These are phyloP conservation scores for Zygnema cylindricum DNA, from an alignment of 139 green algal genomes.

Conservation along the genomic window DNA sequence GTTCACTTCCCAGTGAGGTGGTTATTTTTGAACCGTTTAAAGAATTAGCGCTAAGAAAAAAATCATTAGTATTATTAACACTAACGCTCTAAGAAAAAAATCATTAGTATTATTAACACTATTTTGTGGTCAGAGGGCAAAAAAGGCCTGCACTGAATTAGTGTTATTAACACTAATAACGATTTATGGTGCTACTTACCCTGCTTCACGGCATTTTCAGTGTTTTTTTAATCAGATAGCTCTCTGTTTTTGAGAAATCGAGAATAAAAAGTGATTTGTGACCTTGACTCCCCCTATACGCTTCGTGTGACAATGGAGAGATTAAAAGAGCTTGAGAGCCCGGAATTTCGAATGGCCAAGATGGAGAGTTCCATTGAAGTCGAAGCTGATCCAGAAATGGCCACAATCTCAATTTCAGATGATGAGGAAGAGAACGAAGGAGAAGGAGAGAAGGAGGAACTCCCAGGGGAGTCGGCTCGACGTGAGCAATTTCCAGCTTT, in stretches of 20 bases:
- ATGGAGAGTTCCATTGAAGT: not conserved
- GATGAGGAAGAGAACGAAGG: conserved; percentile 1
- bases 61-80: too few species aligned
- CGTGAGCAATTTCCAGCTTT: too few species aligned
- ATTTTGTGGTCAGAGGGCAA: too few species aligned
- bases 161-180: too few species aligned
- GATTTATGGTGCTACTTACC: not conserved
- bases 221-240: too few species aligned
- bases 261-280: not conserved
- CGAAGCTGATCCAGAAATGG: not conserved
- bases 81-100: not conserved
- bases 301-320: not conserved
- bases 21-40: too few species aligned
- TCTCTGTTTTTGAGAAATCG: not conserved
- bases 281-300: not conserved
- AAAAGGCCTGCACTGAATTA: too few species aligned
- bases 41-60: too few species aligned
- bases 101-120: too few species aligned
- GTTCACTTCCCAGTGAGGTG: not conserved
- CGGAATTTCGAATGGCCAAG: not conserved
- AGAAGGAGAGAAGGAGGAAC: too few species aligned
- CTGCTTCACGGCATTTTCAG: not conserved
- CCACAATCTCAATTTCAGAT: not conserved
- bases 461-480: too few species aligned
- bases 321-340: not conserved